Percentiles rank a stretch among this genome's conserved stretches.
Evolutionary conservation across 2,329 filamentous ascomycete genomes (phyloP).

Genomic region (Cladosporium velox): DNA sequence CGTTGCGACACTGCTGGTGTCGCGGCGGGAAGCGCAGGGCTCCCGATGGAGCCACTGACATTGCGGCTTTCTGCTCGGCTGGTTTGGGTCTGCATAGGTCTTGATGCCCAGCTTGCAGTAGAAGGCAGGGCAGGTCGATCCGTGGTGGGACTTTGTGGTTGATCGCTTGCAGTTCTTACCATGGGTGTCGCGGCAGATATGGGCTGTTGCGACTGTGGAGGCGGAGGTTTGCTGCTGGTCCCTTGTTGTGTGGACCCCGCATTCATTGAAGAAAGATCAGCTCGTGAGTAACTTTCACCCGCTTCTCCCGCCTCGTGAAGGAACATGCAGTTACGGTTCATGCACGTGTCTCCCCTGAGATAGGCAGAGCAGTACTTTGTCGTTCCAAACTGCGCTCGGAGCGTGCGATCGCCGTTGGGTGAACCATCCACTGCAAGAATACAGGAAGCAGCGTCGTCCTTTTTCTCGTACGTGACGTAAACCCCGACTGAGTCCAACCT

Average conservation of each 20-base stretch:
- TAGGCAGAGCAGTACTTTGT: slow-evolving; percentile 99
- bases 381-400: slow-evolving; percentile 79
- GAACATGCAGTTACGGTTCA: slow-evolving; percentile 97
- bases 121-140: slow-evolving; percentile 91
- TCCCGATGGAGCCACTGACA: slow-evolving; percentile 78
- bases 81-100: slow-evolving; percentile 62
- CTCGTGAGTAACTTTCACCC: slow-evolving; percentile 91
- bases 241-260: slow-evolving; percentile 78
- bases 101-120: slow-evolving; percentile 88
- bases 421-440: slow-evolving; percentile 92
- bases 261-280: slow-evolving; percentile 93
- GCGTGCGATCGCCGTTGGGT: slow-evolving; percentile 79
- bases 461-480: slow-evolving; percentile 95
- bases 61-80: slow-evolving; percentile 76
- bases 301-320: slow-evolving; percentile 97
- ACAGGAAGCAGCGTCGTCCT: slow-evolving; percentile 85
- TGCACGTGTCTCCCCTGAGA: slow-evolving; percentile 89
- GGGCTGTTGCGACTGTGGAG: slow-evolving; percentile 52
- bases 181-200: slow-evolving; percentile 61
- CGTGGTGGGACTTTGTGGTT: slow-evolving; percentile 32
- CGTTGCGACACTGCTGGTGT: slow-evolving; percentile 24
- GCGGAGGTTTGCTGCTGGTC: slow-evolving; percentile 52
- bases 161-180: slow-evolving; percentile 58
- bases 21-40: slow-evolving; percentile 64
- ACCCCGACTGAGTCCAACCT: slow-evolving; percentile 86